These are phyloP conservation scores for Yamadazyma taylorii DNA, from an alignment of 1,139 yeast genomes.

Conservation along the genomic window DNA sequence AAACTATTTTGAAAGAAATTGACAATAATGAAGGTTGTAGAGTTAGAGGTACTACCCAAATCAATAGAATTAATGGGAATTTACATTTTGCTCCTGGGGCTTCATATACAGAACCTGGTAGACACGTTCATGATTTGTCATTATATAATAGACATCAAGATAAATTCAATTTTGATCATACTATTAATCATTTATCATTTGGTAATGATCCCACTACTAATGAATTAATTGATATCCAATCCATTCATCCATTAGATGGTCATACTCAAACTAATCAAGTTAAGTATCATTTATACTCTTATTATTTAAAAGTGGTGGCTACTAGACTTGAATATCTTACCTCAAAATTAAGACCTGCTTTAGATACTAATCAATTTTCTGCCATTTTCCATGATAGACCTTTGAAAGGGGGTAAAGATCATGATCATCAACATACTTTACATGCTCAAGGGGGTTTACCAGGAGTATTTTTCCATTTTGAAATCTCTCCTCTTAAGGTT, in stretches of 20 bases:
- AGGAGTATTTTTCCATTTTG: constrained; percentile 84
- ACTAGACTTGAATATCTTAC: constrained; percentile 75
- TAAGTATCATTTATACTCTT: constrained; percentile 69
- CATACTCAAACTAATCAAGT: constrained; percentile 25
- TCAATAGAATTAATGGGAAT: constrained; percentile 87
- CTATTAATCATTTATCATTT: constrained; percentile 77
- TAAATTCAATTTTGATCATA: constrained; percentile 69
- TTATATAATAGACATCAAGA: constrained; percentile 56
- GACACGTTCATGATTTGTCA: constrained; percentile 84
- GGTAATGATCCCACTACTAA: constrained; percentile 55
- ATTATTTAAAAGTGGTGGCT: constrained; percentile 87
- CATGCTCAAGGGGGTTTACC: constrained; percentile 90
- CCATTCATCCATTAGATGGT: constrained; percentile 76
- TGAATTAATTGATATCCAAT: constrained; percentile 22
- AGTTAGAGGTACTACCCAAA: constrained; percentile 71
- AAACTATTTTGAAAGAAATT: constrained; percentile 54
- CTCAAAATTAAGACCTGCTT: constrained; percentile 23
- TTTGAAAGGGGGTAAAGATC: constrained; percentile 80
- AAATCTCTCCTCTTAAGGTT: constrained; percentile 89
- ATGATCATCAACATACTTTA: constrained; percentile 83
- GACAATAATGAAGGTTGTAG: constrained; percentile 77
- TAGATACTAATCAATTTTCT: constrained; percentile 91
- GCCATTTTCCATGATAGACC: constrained; percentile 92
- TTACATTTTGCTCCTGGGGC: constrained; percentile 95
- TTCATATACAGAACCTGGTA: constrained; percentile 52